phyloP scores from a whole-genome alignment of 441 rosid species.

The Capsella rubella region DNA sequence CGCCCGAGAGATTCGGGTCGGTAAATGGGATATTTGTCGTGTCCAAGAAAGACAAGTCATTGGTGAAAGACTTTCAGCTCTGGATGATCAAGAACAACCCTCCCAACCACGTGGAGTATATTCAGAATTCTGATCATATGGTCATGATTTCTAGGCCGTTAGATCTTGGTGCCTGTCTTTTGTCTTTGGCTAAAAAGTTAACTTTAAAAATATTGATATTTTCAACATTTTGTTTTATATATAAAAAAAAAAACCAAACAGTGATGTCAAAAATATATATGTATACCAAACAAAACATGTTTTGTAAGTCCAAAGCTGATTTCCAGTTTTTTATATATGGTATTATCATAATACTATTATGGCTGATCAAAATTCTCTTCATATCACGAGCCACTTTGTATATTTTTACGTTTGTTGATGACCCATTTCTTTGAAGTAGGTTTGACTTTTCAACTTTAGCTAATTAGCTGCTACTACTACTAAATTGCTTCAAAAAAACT shows the following conservation, averaged over 20 bases:
- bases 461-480: not conserved
- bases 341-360: too few species aligned
- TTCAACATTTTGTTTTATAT: not conserved
- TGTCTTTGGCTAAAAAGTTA: slow-evolving; percentile 43
- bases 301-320: not conserved
- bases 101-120: slow-evolving; percentile 51
- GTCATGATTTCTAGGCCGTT: slow-evolving; percentile 53
- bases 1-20: slow-evolving; percentile 49
- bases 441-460: slow-evolving; percentile 29
- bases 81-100: slow-evolving; percentile 62
- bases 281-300: not conserved
- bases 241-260: not conserved
- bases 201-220: not conserved
- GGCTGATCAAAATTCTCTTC: slow-evolving; percentile 4
- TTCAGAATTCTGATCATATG: slow-evolving; percentile 64
- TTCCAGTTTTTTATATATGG: not conserved
- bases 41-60: slow-evolving; percentile 47
- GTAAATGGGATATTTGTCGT: slow-evolving; percentile 50
- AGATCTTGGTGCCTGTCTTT: slow-evolving; percentile 36
- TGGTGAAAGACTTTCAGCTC: slow-evolving; percentile 42
- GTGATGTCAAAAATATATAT: too few species aligned
- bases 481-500: slow-evolving; percentile 14
- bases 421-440: not conserved
- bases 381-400: not conserved
- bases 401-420: not conserved